A percentile compares a stretch with the other conserved stretches of the same genome.
Evolutionary conservation across 306 rosid genomes (phyloP).

Genomic region (Citrullus mucosospermus): DNA sequence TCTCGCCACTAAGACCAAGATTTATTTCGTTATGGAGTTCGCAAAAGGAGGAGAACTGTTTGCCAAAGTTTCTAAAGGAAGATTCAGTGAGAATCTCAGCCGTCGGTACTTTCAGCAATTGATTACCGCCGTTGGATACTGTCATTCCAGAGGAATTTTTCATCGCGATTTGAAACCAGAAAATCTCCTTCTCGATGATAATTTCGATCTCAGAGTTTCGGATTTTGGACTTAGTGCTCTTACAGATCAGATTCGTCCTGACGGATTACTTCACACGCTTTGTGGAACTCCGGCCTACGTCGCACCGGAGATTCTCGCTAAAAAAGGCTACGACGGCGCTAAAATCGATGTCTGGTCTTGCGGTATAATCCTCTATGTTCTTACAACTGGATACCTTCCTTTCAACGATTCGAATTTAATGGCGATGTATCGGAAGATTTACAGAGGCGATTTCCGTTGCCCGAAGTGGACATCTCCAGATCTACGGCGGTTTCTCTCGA

Average conservation of each 20-base stretch:
- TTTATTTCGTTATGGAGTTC: slow-evolving; percentile 65
- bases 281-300: slow-evolving; percentile 90
- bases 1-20: slow-evolving; percentile 59
- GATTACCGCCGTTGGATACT: slow-evolving; percentile 58
- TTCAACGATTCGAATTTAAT: slow-evolving; percentile 47
- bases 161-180: slow-evolving; percentile 91
- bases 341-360: slow-evolving; percentile 77
- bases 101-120: slow-evolving; percentile 63
- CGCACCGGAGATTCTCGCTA: slow-evolving; percentile 71
- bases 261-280: slow-evolving; percentile 55
- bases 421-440: slow-evolving; percentile 49
- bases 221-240: slow-evolving; percentile 79
- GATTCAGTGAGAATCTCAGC: slow-evolving; percentile 42
- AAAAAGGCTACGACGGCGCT: slow-evolving; percentile 66
- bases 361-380: slow-evolving; percentile 53
- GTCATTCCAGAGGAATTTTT: slow-evolving; percentile 52
- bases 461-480: slow-evolving; percentile 45
- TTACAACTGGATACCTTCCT: slow-evolving; percentile 50
- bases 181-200: slow-evolving; percentile 58
- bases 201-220: slow-evolving; percentile 41
- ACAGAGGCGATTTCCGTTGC: slow-evolving; percentile 54
- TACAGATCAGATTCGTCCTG: slow-evolving; percentile 36
- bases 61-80: slow-evolving; percentile 24
- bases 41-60: slow-evolving; percentile 74
- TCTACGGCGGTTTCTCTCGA: slow-evolving; percentile 25